Conservation (phyloP, 371 early-diverging fungal species). For the Mortierella sp. region DNA sequence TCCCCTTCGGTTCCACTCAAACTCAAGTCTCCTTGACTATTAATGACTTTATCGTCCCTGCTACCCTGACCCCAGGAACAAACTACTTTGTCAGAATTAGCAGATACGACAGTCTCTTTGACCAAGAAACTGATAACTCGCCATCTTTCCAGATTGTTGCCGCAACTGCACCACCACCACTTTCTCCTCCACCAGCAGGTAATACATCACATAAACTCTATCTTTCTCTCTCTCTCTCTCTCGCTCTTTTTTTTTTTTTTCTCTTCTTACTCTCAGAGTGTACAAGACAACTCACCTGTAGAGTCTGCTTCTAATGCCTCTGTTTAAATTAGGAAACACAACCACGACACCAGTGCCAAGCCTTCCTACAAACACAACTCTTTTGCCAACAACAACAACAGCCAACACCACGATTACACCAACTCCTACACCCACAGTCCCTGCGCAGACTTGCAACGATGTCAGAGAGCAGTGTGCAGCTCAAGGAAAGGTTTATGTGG, state of each 20-base stretch:
- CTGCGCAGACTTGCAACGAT: constrained; percentile 31
- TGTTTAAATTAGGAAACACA: background rate
- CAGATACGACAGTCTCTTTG: constrained; percentile 20
- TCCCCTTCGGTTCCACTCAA: constrained; percentile 16
- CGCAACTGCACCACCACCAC: background rate
- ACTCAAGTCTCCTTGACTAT: constrained; percentile 13
- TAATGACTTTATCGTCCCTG: constrained; percentile 32
- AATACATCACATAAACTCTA: background rate
- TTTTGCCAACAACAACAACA: background rate
- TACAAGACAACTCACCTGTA: background rate
- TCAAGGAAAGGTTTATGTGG: constrained; percentile 19
- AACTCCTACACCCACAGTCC: constrained; percentile 20
- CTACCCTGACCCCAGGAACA: constrained; percentile 13
- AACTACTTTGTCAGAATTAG: constrained; percentile 21
- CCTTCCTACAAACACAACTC: background rate
- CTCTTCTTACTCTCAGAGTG: background rate
- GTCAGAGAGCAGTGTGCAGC: constrained; percentile 47
- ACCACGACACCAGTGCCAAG: background rate
- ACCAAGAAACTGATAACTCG: background rate
- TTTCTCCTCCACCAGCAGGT: background rate
- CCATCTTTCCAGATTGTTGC: constrained; percentile 27
- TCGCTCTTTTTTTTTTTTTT: background rate
- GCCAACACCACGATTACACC: constrained; percentile 2
- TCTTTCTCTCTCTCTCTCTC: background rate
- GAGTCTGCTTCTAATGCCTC: background rate